Evolutionary conservation across 1,284 basidiomycete genomes (phyloP).

Genomic region (Mycena citricolor): DNA sequence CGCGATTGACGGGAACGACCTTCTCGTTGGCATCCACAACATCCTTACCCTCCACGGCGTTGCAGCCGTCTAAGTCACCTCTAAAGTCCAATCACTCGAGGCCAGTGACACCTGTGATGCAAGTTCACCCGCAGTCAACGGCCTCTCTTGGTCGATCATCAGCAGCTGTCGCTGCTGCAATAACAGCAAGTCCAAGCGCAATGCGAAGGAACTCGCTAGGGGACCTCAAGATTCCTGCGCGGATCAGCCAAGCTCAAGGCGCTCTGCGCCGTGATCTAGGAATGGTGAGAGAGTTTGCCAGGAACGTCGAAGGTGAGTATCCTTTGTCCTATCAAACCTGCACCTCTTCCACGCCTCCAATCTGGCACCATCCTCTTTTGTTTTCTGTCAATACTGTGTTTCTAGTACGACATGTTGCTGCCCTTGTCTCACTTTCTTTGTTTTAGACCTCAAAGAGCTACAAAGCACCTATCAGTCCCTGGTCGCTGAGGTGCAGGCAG

Average conservation of each 20-base stretch:
- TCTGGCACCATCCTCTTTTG: too few relatives aligned
- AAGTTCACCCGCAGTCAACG: too few relatives aligned
- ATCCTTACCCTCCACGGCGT: too few relatives aligned
- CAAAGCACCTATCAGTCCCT: conserved; percentile 57
- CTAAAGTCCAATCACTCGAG: conserved; percentile 22
- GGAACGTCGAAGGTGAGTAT: conserved; percentile 73
- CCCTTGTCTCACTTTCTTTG: background rate
- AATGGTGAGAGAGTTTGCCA: conserved; percentile 84
- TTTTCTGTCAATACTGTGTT: too few relatives aligned
- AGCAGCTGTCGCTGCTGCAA: too few relatives aligned
- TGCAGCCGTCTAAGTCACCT: background rate
- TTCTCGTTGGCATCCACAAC: conserved; percentile 10
- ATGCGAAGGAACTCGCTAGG: conserved; percentile 62
- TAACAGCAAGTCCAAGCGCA: conserved; percentile 24
- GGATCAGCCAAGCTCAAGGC: conserved; percentile 84
- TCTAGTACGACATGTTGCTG: too few relatives aligned
- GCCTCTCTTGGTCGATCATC: conserved; percentile 65
- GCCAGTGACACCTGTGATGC: conserved; percentile 41
- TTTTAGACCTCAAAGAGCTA: conserved; percentile 65
- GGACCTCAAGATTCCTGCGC: conserved; percentile 82
- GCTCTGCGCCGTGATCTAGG: conserved; percentile 76
- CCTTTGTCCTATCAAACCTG: conserved; percentile 7
- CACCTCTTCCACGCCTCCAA: too few relatives aligned
- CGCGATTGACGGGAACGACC: too few relatives aligned
- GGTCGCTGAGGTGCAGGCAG: conserved; percentile 48